Percentiles rank a stretch among this genome's conserved stretches.
Evolutionary conservation across 208 protist genomes (phyloP).

Genomic region (Herpetomonas tarakana): DNA sequence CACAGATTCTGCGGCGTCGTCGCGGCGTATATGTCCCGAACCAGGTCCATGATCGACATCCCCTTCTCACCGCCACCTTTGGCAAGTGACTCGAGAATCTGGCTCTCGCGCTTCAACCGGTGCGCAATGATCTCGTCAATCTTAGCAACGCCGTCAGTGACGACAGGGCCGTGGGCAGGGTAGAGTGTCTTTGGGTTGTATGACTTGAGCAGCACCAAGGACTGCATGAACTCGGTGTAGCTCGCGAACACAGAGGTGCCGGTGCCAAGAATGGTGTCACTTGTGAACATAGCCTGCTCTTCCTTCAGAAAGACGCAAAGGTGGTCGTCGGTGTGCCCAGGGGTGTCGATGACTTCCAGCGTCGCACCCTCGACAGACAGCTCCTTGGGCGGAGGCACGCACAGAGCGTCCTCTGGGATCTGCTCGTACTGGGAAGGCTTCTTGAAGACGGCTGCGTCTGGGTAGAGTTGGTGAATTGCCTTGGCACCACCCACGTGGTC

Average conservation of each 20-base stretch:
- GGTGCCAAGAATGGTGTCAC: constrained; percentile 57
- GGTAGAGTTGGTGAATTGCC: constrained; percentile 31
- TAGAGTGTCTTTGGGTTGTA: constrained; percentile 35
- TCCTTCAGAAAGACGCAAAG: constrained; percentile 47
- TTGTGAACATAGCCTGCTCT: constrained; percentile 53
- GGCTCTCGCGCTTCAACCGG: constrained; percentile 41
- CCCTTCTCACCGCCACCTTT: constrained; percentile 1
- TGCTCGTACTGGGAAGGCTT: constrained; percentile 21
- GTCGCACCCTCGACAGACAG: constrained; percentile 45
- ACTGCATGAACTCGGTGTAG: constrained; percentile 61
- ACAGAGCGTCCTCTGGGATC: constrained; percentile 22
- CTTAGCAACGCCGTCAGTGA: constrained; percentile 29
- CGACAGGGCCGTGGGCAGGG: constrained; percentile 57
- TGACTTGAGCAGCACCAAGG: constrained; percentile 26
- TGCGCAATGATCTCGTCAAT: constrained; percentile 62
- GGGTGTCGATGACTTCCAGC: constrained; percentile 39
- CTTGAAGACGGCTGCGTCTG: constrained; percentile 49
- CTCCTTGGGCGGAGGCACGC: constrained; percentile 17
- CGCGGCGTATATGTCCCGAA: constrained; percentile 39
- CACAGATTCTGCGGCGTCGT: constrained; percentile 30
- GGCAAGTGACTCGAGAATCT: constrained; percentile 42
- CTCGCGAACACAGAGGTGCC: constrained; percentile 62
- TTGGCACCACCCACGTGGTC: constrained; percentile 66
- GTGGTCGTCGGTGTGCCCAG: constrained; percentile 74
- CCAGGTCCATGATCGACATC: constrained; percentile 33